Percentiles rank a stretch among this genome's conserved stretches.
Evolutionary conservation across 108 stramenopile species (phyloP).

Genomic region (Cyclotella distinguenda): DNA sequence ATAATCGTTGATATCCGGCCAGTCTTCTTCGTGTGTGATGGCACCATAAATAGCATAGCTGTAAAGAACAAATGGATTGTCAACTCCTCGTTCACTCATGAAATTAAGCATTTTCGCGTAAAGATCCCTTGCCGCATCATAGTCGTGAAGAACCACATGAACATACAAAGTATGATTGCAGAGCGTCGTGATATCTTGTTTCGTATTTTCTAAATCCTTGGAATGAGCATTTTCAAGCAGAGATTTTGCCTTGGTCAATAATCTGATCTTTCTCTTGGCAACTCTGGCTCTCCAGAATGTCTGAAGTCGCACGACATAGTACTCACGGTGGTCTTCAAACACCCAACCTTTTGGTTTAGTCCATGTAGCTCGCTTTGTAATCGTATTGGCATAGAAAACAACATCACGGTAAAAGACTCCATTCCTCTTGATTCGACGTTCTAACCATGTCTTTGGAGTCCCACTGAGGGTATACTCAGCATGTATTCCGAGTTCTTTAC

Average conservation of each 20-base stretch:
- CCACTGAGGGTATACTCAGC: slow-evolving; percentile 40
- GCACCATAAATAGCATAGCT: slow-evolving; percentile 49
- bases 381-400: slow-evolving; percentile 40
- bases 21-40: slow-evolving; percentile 46
- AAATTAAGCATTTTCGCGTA: slow-evolving; percentile 30
- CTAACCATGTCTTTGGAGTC: slow-evolving; percentile 23
- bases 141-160: slow-evolving; percentile 42
- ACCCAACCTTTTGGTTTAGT: slow-evolving; percentile 44
- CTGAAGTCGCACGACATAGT: slow-evolving; percentile 40
- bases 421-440: slow-evolving; percentile 25
- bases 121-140: slow-evolving; percentile 42
- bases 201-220: slow-evolving; percentile 27
- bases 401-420: slow-evolving; percentile 34
- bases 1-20: slow-evolving; percentile 44
- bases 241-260: slow-evolving; percentile 34
- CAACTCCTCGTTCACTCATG: slow-evolving; percentile 46
- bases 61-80: slow-evolving; percentile 52
- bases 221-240: slow-evolving; percentile 37
- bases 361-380: slow-evolving; percentile 43
- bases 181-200: slow-evolving; percentile 28
- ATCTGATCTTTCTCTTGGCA: slow-evolving; percentile 34
- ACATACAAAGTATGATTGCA: slow-evolving; percentile 51
- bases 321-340: slow-evolving; percentile 40
- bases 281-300: slow-evolving; percentile 44
- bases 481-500: slow-evolving; percentile 29